Conservation (phyloP, 1,284 basidiomycete species). For the Cutaneotrichosporon mucoides region DNA sequence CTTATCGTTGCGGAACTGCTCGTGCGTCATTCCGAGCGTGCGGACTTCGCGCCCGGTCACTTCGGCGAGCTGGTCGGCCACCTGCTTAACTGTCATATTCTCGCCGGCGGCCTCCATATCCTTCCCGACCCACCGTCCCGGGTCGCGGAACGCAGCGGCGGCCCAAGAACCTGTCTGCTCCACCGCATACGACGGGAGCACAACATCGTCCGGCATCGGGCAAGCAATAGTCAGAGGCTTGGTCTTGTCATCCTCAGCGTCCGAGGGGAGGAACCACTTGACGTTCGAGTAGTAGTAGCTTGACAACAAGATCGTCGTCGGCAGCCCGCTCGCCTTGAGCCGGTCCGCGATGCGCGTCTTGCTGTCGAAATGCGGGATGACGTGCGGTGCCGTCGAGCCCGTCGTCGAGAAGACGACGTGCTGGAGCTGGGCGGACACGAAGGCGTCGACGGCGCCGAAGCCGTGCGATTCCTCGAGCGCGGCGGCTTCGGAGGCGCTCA, state of each 20-base stretch:
- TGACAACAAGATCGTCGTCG: conserved; percentile 17
- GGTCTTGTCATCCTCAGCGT: conserved; percentile 1
- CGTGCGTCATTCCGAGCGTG: background rate
- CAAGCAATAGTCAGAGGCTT: conserved; percentile 11
- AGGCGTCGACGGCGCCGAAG: background rate
- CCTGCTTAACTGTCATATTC: background rate
- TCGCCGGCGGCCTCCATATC: conserved; percentile 4
- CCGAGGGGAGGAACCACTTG: background rate
- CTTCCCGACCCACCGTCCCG: conserved; percentile 32
- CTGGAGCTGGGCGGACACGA: background rate
- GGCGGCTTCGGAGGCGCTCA: conserved; percentile 5
- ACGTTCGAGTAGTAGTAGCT: conserved; percentile 12
- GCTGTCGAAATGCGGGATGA: background rate
- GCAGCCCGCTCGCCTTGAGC: conserved; percentile 20
- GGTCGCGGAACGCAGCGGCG: conserved; percentile 25
- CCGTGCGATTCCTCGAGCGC: conserved; percentile 1
- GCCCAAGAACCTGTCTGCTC: conserved; percentile 34
- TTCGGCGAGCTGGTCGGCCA: background rate
- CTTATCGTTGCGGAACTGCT: background rate
- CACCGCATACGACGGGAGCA: conserved; percentile 22
- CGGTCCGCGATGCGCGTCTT: conserved; percentile 21
- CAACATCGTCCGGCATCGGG: conserved; percentile 25
- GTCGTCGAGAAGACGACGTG: conserved; percentile 10
- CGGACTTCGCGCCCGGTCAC: background rate
- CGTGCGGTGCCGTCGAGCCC: background rate